Evolutionary conservation across 495 filamentous ascomycete genomes (phyloP).

Genomic region (Geoglossum glabrum): DNA sequence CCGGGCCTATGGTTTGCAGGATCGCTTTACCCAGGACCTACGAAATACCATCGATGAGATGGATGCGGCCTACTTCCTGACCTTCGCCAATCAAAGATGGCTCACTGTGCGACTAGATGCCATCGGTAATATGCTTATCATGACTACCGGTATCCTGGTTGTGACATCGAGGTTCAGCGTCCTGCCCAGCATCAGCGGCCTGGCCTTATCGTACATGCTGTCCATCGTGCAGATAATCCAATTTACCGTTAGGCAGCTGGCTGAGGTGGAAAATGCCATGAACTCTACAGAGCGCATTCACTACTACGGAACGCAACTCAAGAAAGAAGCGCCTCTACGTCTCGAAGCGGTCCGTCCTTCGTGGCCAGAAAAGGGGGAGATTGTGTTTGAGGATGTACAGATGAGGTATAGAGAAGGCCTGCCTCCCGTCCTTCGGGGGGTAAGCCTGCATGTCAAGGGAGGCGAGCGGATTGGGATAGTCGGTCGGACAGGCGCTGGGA

Average conservation of each 20-base stretch:
- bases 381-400: constrained; percentile 63
- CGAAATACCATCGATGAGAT: constrained; percentile 1
- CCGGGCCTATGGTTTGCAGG: constrained; percentile 3
- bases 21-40: background rate
- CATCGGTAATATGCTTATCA: constrained; percentile 1
- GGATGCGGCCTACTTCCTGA: constrained; percentile 5
- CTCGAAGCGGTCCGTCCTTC: constrained; percentile 37
- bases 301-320: constrained; percentile 73
- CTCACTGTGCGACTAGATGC: constrained; percentile 2
- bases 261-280: constrained; percentile 96
- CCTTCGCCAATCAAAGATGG: constrained; percentile 3
- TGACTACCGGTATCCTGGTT: constrained; percentile 1
- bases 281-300: constrained; percentile 82
- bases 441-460: constrained; percentile 12
- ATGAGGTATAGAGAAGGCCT: constrained; percentile 79
- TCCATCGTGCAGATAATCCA: constrained; percentile 92
- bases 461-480: constrained; percentile 18
- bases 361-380: constrained; percentile 76
- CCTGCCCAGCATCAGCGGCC: constrained; percentile 39
- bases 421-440: constrained; percentile 47
- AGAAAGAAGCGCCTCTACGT: constrained; percentile 71
- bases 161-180: constrained; percentile 13
- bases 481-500: constrained; percentile 20
- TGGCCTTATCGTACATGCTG: constrained; percentile 83
- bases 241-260: constrained; percentile 82